A percentile compares a stretch with the other conserved stretches of the same genome.
Conservation (phyloP, 2,329 filamentous ascomycete genomes). For the Paraconiothyrium brasiliense region DNA sequence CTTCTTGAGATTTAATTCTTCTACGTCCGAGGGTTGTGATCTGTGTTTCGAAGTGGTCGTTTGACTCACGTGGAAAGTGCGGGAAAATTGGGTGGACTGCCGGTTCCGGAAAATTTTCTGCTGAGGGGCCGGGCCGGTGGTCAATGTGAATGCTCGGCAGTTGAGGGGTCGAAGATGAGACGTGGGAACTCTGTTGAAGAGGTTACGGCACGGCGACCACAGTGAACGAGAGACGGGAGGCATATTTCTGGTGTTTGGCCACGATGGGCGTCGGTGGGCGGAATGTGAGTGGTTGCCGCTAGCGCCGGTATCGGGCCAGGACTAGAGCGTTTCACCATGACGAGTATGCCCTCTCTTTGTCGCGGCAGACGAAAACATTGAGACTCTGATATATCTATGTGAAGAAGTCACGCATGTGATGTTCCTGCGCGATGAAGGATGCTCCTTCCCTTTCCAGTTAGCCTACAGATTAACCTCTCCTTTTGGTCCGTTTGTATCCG, state of each 20-base stretch:
- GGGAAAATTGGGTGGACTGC: conserved; percentile 41
- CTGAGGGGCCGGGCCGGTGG: conserved; percentile 30
- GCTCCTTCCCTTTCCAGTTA: not conserved
- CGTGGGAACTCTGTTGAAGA: not conserved
- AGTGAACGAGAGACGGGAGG: conserved; percentile 15
- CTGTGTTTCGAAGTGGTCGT: conserved; percentile 16
- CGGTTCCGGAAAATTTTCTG: conserved; percentile 40
- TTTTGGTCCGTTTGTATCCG: not conserved
- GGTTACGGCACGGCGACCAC: conserved; percentile 6
- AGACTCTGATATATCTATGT: not conserved
- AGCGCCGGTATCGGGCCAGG: conserved; percentile 15
- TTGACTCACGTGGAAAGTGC: conserved; percentile 22
- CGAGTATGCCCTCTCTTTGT: not conserved
- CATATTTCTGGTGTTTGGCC: conserved; percentile 11
- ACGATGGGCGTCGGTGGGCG: conserved; percentile 4
- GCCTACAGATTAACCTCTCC: not conserved
- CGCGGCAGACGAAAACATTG: not conserved
- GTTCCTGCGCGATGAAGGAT: not conserved
- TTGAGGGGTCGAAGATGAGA: conserved; percentile 7
- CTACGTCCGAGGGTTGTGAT: conserved; percentile 27
- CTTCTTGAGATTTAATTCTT: conserved; percentile 36
- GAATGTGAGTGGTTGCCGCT: conserved; percentile 4
- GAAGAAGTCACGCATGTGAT: not conserved
- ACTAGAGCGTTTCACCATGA: not conserved
- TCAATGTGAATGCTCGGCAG: conserved; percentile 21